Conservation (phyloP, 495 filamentous ascomycete species). For the Podospora conica region DNA sequence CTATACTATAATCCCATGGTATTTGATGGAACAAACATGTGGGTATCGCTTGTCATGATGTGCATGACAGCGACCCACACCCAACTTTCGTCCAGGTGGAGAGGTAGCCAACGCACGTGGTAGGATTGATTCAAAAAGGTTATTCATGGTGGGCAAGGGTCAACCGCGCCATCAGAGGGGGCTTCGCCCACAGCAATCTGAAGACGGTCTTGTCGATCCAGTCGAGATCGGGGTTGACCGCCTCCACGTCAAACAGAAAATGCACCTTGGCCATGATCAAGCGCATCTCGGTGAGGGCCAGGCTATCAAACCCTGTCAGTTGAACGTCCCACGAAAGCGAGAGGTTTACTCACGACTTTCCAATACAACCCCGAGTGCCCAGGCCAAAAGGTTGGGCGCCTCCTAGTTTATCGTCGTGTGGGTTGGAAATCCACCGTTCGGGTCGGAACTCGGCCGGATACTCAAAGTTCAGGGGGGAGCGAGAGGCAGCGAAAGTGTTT, state of each 20-base stretch:
- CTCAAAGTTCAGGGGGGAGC: slow-evolving; percentile 27
- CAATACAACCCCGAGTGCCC: slow-evolving; percentile 10
- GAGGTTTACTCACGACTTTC: slow-evolving; percentile 5
- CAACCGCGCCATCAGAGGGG: neutral
- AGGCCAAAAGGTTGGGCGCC: slow-evolving; percentile 5
- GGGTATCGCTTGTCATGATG: neutral
- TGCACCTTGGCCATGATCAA: slow-evolving; percentile 9
- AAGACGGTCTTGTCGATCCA: neutral
- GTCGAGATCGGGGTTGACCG: slow-evolving; percentile 3
- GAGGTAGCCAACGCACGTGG: too few relatives aligned
- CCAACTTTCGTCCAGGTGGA: neutral
- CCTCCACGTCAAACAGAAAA: slow-evolving; percentile 6
- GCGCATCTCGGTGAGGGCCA: slow-evolving; percentile 6
- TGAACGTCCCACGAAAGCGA: neutral
- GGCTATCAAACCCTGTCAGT: neutral
- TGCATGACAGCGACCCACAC: neutral
- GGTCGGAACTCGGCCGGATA: slow-evolving; percentile 29
- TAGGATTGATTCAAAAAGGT: neutral
- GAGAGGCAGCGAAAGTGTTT: slow-evolving; percentile 25
- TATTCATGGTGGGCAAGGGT: neutral
- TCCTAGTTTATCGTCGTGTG: neutral
- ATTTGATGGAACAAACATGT: neutral
- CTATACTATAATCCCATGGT: neutral
- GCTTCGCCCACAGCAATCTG: slow-evolving; percentile 2
- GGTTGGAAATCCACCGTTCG: slow-evolving; percentile 29